A percentile compares a stretch with the other conserved stretches of the same genome.
Evolutionary conservation across 208 protist species (phyloP).

Genomic region (Kentomonas sorsogonicus): DNA sequence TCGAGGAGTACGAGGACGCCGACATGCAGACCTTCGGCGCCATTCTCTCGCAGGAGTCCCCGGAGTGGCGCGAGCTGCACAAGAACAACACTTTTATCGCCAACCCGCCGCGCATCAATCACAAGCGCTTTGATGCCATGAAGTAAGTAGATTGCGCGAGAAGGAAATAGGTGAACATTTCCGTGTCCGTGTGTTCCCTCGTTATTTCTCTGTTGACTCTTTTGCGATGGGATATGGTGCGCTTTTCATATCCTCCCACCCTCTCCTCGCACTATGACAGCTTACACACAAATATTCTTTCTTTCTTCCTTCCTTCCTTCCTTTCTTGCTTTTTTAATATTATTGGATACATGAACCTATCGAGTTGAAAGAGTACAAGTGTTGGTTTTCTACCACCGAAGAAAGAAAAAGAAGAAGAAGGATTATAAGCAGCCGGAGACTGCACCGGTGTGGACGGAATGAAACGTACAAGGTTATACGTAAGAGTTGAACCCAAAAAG

Average conservation of each 20-base stretch:
- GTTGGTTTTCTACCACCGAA: no score
- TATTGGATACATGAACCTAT: neutral
- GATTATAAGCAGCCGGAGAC: no score
- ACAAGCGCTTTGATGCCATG: constrained; percentile 25
- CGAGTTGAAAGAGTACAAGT: no score
- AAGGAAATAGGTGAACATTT: no score
- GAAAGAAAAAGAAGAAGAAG: no score
- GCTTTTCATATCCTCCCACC: neutral
- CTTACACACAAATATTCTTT: constrained; percentile 1
- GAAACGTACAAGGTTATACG: no score
- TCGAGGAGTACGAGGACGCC: constrained; percentile 83
- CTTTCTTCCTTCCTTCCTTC: neutral
- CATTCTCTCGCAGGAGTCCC: constrained; percentile 64
- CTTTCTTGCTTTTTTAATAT: constrained; percentile 3
- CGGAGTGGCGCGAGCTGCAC: constrained; percentile 64
- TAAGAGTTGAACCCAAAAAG: no score
- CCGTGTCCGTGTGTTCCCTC: neutral
- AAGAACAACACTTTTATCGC: constrained; percentile 57
- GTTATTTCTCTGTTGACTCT: constrained; percentile 2
- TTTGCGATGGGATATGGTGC: no score
- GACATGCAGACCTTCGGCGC: constrained; percentile 79
- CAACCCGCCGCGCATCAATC: constrained; percentile 34
- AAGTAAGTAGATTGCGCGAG: no score
- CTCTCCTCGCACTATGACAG: neutral
- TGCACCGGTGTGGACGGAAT: no score